Evolutionary conservation across 177 flowering plant genomes (phyloP).

Genomic region (Vitis hybrid): DNA sequence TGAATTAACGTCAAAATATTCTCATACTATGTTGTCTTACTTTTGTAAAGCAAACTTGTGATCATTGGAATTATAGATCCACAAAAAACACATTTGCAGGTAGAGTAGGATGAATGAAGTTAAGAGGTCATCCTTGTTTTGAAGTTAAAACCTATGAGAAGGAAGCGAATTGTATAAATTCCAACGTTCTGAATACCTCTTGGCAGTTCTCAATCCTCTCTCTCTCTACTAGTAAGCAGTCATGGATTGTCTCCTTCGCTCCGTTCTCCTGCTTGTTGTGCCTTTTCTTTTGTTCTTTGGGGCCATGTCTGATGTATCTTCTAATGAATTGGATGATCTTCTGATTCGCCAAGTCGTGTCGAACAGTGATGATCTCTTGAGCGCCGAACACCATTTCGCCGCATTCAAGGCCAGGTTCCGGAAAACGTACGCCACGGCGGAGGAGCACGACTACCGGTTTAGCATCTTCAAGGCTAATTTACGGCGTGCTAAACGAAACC

Average conservation of each 20-base stretch:
- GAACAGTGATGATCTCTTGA: conserved; percentile 25
- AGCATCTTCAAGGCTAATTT: conserved; percentile 60
- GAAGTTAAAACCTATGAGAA: too few relatives aligned
- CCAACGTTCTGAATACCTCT: too few relatives aligned
- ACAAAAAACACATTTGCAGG: too few relatives aligned
- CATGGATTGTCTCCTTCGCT: not conserved
- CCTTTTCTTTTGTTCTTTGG: conserved; percentile 13
- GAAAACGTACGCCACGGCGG: conserved; percentile 44
- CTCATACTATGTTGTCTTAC: too few relatives aligned
- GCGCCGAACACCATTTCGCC: conserved; percentile 56
- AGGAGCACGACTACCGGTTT: conserved; percentile 64
- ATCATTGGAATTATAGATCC: too few relatives aligned
- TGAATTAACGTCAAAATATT: too few relatives aligned
- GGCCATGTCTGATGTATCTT: conserved; percentile 2
- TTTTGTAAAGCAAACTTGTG: too few relatives aligned
- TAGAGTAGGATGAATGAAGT: too few relatives aligned
- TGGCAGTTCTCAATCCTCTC: too few relatives aligned
- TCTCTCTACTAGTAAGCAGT: too few relatives aligned
- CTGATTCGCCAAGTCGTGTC: conserved; percentile 58
- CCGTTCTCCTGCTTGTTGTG: conserved; percentile 7
- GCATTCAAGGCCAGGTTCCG: conserved; percentile 50
- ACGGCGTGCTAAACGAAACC: conserved; percentile 59
- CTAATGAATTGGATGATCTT: conserved; percentile 26
- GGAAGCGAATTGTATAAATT: too few relatives aligned
- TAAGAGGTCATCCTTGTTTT: too few relatives aligned